Evolutionary conservation across 352 stramenopile species (phyloP), one percentile per base, ranked within the genome.

Genomic region (Phytophthora melonis): DNA sequence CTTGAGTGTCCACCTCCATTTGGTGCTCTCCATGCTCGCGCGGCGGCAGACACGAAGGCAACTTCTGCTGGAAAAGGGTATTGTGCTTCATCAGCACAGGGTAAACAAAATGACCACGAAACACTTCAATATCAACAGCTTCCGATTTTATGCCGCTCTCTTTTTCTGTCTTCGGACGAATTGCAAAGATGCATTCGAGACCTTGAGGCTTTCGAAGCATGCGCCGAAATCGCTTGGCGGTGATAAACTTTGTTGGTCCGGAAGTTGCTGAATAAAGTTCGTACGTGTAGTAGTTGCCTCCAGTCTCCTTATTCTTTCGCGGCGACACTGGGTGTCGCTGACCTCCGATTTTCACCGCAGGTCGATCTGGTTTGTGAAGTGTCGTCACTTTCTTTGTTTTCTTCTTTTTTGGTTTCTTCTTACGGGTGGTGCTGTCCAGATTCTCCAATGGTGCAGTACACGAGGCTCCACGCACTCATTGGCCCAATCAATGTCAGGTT

Each of bases 401-500:
- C 16, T 21, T 49, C 16, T 19, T 49, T 14, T 49, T 49, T 18
- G 2, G 5, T n/a, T 49, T 49, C 16, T 49, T 19, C 36, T 45
- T 45, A 13, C 14, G 9, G 10, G 14, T 16, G 10, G 36, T 45
- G 36, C 2, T 45, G 14, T 45, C 36, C 36, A 16, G 9, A 18
- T 16, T 16, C 14, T 18, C 14, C 13, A 18, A 1, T n/a, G 5
- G 13, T 0, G 41, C 41, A 3, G 41, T 0, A 19, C 41, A 19
- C 41, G 41, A n/a, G 41, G 13, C 13, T 8, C 10, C 16, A 49
- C 34, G 9, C 52, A 30, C 27, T 74, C 36, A 3, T 39, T 9
- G 4, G 61, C 36, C 60, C 68, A 74, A 27, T 74, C 60, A n/a
- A 74, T 74, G 16, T 74, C 54, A 45, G 60, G 60, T 23, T 70